Base-by-base conservation (phyloP, 1,284 basidiomycete genomes). In the Leucoagaricus sp. region DNA sequence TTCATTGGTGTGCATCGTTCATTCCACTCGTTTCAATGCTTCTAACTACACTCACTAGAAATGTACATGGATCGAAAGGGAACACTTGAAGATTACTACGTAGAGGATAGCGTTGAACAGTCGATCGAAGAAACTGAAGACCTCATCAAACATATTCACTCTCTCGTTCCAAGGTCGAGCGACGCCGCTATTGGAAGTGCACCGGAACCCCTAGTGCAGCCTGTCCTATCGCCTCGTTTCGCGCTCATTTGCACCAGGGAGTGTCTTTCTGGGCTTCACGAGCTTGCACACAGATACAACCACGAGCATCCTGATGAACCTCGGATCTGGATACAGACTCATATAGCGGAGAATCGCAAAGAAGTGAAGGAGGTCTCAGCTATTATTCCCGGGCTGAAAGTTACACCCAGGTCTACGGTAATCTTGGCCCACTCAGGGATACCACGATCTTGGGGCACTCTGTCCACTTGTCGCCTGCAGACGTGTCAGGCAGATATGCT, bases 361-460 rank as follows among this genome's bases (percentile, higher is more conserved):
- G 96, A 99, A 72, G 82, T 97, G 59, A 77, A 72, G 26, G 83
- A 82, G 63, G 88, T 2, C 77, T 81, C 58, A 60, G 77, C 51
- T 76, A 91, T 36, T 97, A 94, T 72, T 82, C 86, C 0, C 73
- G 76, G 13, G 70, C 75, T 58, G 58, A 67, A 4, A 80, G 83
- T 41, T 96, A 96, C 65, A 81, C 93, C 1, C 81, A 75, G 8
- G 88, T 96, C 15, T 98, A 99, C 70, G 92, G 96, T 64, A 77
- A 80, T 46, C 89, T 83, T 69, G 86, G 86, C 13, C 79, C 98
- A 34, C 77, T 98, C 40, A 77, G 86, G 17, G 70, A 76, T 19
- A 91, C 93, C 65, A 98, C 96, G 1, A 84, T 98, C 41, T 79
- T 98, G 33, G 96, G 91, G 1, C 96, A 98, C 69, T 94, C 85